phyloP scores from a whole-genome alignment of 2,329 filamentous ascomycete genomes.

The Coleophoma eucalyptorum region DNA sequence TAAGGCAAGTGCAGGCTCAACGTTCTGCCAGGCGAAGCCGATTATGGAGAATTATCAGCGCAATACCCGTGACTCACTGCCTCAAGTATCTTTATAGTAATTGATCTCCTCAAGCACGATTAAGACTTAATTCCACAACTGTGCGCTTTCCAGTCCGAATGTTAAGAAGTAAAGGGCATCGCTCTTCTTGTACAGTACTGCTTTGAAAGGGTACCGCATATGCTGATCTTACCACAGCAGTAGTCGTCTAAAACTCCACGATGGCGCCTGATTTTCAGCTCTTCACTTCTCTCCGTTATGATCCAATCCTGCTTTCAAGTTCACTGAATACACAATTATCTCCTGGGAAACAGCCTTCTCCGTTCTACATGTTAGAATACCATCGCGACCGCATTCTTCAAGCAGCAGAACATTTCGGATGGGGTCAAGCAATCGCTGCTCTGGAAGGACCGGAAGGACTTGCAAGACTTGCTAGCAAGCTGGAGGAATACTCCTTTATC shows the following conservation, averaged over 20 bases:
- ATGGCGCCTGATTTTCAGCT: slow-evolving; percentile 46
- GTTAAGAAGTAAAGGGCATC: no score
- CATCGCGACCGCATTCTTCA: slow-evolving; percentile 76
- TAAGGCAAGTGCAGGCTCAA: background rate
- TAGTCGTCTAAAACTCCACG: background rate
- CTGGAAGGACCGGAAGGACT: slow-evolving; percentile 46
- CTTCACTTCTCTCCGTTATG: slow-evolving; percentile 71
- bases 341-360: slow-evolving; percentile 37
- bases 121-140: no score
- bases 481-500: slow-evolving; percentile 25
- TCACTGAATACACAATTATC: slow-evolving; percentile 21
- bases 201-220: no score
- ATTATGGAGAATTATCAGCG: no score
- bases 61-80: no score
- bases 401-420: slow-evolving; percentile 54
- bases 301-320: slow-evolving; percentile 47
- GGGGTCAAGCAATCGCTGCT: slow-evolving; percentile 39
- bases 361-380: slow-evolving; percentile 75
- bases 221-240: no score
- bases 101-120: no score
- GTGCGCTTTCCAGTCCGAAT: no score
- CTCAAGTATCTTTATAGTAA: no score
- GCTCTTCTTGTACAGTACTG: no score
- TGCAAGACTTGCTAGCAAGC: slow-evolving; percentile 32
- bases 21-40: background rate